Evolutionary conservation across 129 eudicot genomes (phyloP), one percentile per base, ranked within the genome.

Genomic region (Heracleum sosnowskyi): DNA sequence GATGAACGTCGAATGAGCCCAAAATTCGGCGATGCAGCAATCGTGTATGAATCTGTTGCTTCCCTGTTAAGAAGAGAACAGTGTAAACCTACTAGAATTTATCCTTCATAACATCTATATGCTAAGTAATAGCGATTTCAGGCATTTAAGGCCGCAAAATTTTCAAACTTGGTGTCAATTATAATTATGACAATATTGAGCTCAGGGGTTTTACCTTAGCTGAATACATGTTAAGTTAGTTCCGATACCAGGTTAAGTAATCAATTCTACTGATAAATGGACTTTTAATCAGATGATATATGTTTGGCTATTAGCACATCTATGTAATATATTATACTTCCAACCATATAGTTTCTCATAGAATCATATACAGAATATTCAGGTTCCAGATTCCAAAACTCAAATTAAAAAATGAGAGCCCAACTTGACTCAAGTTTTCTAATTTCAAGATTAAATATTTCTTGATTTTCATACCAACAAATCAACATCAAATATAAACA

Each of bases 11-110:
- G 79, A 63, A 91, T 78, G 72, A 81, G 81, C 45, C 90, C 90
- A 69, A 91, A 85, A 79, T 74, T 85, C 49, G 98, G 98, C 72
- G 98, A 86, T 76, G 98, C 97, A 70, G 97, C 85, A 69, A 93
- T 87, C 13, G 97, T 82, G 78, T 80, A 89, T 4, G 92, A 85
- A 85, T 93, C 92, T 29, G 86, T 85, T 49, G 98, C 78, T 79
- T 89, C 92, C 82, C 98, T 94, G 93, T 73, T 80, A 86, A 40
- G 77, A 55, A 45, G 77, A 82, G 74, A 77, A 77, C 33, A 1
- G 68, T 69, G 47, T 13, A 41, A 17, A 16, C 74, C 22, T 36
- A 46, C 53, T 15, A 47, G 15, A 40, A 8, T 18, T 16, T 44
- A 47, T 18, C 45, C 5, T 29, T 28, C 34, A 57, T 47, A 33